phyloP scores from a whole-genome alignment of 495 filamentous ascomycete genomes.

The Xylaria nigripes region DNA sequence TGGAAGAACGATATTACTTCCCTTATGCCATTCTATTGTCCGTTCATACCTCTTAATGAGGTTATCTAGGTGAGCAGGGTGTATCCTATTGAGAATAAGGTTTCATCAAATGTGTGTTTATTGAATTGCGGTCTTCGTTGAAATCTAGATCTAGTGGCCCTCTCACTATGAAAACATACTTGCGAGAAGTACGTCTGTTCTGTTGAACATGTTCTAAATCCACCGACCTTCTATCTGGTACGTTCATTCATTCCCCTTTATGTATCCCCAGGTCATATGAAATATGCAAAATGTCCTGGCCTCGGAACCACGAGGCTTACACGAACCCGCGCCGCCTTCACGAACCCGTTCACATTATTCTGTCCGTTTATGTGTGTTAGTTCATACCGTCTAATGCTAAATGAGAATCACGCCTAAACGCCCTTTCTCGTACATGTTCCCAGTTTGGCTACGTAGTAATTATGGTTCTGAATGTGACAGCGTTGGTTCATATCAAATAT shows the following conservation, averaged over 20 bases:
- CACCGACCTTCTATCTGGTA: neutral
- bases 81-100: no score
- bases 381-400: neutral
- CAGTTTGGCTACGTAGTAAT: neutral
- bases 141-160: no score
- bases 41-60: no score
- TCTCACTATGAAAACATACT: neutral
- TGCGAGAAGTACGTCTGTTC: neutral
- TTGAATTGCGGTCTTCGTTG: no score
- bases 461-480: neutral
- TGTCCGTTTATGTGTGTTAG: neutral
- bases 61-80: no score
- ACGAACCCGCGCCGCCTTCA: neutral
- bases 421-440: neutral
- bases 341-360: neutral
- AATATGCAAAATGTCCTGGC: neutral
- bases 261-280: neutral
- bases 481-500: constrained; percentile 7
- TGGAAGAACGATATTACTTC: neutral
- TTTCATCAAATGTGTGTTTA: no score
- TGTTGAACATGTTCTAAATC: neutral
- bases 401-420: neutral
- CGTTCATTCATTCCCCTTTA: neutral
- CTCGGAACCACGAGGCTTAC: neutral
- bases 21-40: neutral